Evolutionary conservation across 805 yeast species (phyloP).

Genomic region (Hemisphaericaspora nanyangensis): DNA sequence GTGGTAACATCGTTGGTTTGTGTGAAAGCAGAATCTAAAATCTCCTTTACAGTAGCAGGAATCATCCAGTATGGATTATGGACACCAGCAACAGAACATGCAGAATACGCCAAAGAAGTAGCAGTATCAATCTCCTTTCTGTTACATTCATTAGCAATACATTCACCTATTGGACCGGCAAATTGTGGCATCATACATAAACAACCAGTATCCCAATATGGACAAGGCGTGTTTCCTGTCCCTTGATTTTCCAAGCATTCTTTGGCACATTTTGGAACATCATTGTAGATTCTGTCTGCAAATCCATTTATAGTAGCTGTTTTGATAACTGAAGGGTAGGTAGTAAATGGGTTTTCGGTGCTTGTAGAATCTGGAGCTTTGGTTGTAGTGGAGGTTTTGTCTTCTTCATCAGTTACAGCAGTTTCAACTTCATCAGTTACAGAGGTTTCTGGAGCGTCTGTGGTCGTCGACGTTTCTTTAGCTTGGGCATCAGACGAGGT

Average conservation of each 20-base stretch:
- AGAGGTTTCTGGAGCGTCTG: not conserved
- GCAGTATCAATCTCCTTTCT: constrained; percentile 29
- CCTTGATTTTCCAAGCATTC: constrained; percentile 23
- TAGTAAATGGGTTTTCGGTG: constrained; percentile 20
- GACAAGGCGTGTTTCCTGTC: constrained; percentile 36
- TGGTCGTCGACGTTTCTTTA: constrained; percentile 3
- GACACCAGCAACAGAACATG: constrained; percentile 22
- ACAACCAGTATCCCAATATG: constrained; percentile 37
- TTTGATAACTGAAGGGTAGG: constrained; percentile 32
- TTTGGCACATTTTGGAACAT: constrained; percentile 36
- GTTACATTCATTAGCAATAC: constrained; percentile 34
- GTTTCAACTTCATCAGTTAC: not conserved
- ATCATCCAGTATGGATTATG: constrained; percentile 28
- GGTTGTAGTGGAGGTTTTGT: too few species aligned
- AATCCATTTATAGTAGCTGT: constrained; percentile 42
- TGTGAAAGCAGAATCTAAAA: constrained; percentile 5
- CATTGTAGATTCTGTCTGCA: constrained; percentile 33
- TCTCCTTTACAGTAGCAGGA: constrained; percentile 12
- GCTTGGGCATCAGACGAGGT: constrained; percentile 7
- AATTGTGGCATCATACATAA: constrained; percentile 38
- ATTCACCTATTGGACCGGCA: constrained; percentile 29
- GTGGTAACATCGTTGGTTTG: constrained; percentile 6
- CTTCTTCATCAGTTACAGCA: too few species aligned
- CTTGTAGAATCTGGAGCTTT: constrained; percentile 9
- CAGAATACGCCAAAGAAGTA: constrained; percentile 23